These are phyloP conservation scores for Biscogniauxia marginata DNA, from an alignment of 2,329 filamentous ascomycete genomes.

Conservation along the genomic window DNA sequence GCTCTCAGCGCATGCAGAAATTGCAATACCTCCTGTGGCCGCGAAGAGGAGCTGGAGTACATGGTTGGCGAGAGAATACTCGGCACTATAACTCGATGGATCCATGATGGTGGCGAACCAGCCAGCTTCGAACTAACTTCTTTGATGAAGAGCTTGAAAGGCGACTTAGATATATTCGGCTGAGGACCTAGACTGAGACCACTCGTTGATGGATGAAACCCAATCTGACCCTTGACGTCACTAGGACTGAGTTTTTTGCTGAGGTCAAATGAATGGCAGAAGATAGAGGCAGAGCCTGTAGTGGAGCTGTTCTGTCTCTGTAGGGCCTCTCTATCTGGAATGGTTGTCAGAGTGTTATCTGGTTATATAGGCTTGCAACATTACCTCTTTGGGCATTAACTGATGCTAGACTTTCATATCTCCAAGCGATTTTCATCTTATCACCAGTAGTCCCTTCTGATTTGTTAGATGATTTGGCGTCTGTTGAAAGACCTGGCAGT, in stretches of 20 bases:
- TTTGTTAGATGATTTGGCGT: slow-evolving; percentile 38
- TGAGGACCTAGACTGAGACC: slow-evolving; percentile 17
- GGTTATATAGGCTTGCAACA: slow-evolving; percentile 27
- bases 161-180: slow-evolving; percentile 37
- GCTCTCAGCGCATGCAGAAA: slow-evolving; percentile 79
- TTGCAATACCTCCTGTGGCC: slow-evolving; percentile 71
- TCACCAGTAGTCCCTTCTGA: slow-evolving; percentile 51
- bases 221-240: slow-evolving; percentile 50
- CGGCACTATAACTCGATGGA: slow-evolving; percentile 85
- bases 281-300: slow-evolving; percentile 38
- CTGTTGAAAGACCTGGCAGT: slow-evolving; percentile 67
- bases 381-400: slow-evolving; percentile 66
- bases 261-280: slow-evolving; percentile 74
- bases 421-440: slow-evolving; percentile 99
- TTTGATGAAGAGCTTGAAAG: slow-evolving; percentile 64
- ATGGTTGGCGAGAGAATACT: slow-evolving; percentile 81
- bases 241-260: slow-evolving; percentile 58
- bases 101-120: slow-evolving; percentile 54
- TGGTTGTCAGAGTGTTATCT: slow-evolving; percentile 10
- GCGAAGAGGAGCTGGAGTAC: slow-evolving; percentile 68
- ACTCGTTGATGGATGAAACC: slow-evolving; percentile 46
- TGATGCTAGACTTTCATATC: slow-evolving; percentile 83
- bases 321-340: slow-evolving; percentile 26
- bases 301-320: slow-evolving; percentile 18
- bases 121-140: slow-evolving; percentile 56